Conservation (phyloP, 2,329 filamentous ascomycete genomes). For the Lachnellula subtilissima region DNA sequence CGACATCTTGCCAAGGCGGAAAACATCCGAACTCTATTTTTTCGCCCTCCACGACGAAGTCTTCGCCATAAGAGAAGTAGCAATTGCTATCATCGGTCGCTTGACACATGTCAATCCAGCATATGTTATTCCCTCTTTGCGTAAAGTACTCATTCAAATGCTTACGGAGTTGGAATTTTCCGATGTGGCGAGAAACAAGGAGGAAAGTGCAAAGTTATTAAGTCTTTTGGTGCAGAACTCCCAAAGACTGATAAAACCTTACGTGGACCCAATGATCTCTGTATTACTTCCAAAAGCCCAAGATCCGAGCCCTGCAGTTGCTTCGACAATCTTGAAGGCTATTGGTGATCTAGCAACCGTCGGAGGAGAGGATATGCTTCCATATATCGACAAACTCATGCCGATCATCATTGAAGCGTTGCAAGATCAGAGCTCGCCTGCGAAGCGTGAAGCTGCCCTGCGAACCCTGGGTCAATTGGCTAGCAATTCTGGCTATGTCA, state of each 20-base stretch:
- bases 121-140: constrained; percentile 92
- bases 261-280: constrained; percentile 93
- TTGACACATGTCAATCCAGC: constrained; percentile 88
- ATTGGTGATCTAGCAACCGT: constrained; percentile 93
- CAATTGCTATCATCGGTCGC: constrained; percentile 93
- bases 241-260: constrained; percentile 87
- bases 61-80: constrained; percentile 87
- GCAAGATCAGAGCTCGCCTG: constrained; percentile 86
- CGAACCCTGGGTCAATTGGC: constrained; percentile 88
- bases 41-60: constrained; percentile 93
- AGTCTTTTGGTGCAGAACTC: constrained; percentile 91
- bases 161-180: constrained; percentile 95
- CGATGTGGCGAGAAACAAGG: constrained; percentile 88
- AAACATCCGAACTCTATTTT: constrained; percentile 90
- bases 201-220: constrained; percentile 90
- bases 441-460: constrained; percentile 86
- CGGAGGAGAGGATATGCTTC: constrained; percentile 87
- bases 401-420: constrained; percentile 89
- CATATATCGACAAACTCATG: constrained; percentile 90
- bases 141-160: constrained; percentile 93
- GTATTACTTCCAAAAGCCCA: constrained; percentile 90
- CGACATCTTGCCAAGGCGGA: constrained; percentile 95
- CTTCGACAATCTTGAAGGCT: constrained; percentile 89
- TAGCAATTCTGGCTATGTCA: constrained; percentile 96
- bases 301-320: constrained; percentile 80